A percentile compares a stretch with the other conserved stretches of the same genome.
phyloP scores from a whole-genome alignment of 2,329 filamentous ascomycete species.

The Scytalidium sp. region DNA sequence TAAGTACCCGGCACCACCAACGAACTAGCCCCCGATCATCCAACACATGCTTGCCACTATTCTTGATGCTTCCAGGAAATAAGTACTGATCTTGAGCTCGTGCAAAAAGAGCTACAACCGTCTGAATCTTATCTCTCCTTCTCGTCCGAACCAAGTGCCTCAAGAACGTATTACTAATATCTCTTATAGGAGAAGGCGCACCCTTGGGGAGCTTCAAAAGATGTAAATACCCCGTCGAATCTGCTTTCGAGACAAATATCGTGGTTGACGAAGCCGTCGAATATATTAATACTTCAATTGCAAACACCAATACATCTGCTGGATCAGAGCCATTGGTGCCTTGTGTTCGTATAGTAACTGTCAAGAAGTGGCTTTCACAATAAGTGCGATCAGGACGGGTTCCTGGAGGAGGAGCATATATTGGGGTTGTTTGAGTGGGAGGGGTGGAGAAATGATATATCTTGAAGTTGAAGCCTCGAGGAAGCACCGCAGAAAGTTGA shows the following conservation, averaged over 20 bases:
- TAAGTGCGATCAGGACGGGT: constrained; percentile 73
- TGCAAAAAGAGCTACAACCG: constrained; percentile 87
- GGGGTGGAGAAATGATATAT: constrained; percentile 87
- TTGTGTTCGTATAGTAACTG: constrained; percentile 44
- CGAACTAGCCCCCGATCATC: constrained; percentile 86
- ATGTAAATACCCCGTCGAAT: constrained; percentile 86
- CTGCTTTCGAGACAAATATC: constrained; percentile 93
- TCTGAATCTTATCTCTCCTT: constrained; percentile 60
- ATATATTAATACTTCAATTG: constrained; percentile 85
- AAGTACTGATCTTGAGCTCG: constrained; percentile 90
- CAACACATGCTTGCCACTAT: constrained; percentile 81
- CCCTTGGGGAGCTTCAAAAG: constrained; percentile 60
- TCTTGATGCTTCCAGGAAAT: constrained; percentile 87
- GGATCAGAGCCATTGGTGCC: constrained; percentile 19
- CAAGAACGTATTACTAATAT: constrained; percentile 73
- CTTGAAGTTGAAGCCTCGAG: constrained; percentile 56
- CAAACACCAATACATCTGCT: constrained; percentile 65
- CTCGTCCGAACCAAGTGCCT: constrained; percentile 68
- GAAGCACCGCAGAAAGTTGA: constrained; percentile 38
- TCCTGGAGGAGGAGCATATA: constrained; percentile 77
- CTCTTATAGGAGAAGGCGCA: constrained; percentile 70
- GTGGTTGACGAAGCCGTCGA: constrained; percentile 77
- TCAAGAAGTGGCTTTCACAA: constrained; percentile 79
- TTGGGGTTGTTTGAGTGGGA: constrained; percentile 67
- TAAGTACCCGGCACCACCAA: constrained; percentile 92